These are phyloP conservation scores for Phytophthora pistaciae DNA, from an alignment of 352 stramenopile genomes.

Conservation along the genomic window DNA sequence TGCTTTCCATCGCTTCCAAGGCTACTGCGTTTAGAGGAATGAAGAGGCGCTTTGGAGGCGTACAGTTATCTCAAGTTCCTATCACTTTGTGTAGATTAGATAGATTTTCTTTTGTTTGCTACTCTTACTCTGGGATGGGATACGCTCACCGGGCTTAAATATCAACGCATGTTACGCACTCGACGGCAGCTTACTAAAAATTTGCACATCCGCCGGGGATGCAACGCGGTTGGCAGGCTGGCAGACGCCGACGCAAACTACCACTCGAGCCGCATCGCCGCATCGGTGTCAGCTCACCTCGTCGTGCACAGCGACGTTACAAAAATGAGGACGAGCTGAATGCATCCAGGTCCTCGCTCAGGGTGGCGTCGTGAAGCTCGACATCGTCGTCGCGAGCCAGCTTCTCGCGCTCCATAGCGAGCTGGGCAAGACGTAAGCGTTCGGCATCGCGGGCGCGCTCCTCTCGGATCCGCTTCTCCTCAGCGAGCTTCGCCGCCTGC, in stretches of 20 bases:
- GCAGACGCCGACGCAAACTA: slow-evolving; percentile 1
- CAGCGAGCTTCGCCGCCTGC: slow-evolving; percentile 45
- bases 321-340: slow-evolving; percentile 92
- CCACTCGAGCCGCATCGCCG: not conserved
- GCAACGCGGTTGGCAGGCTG: slow-evolving; percentile 9
- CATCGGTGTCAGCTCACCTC: slow-evolving; percentile 24
- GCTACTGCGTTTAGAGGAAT: not conserved
- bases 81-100: slow-evolving; percentile 39
- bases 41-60: slow-evolving; percentile 14
- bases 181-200: slow-evolving; percentile 37
- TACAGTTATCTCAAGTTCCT: not conserved
- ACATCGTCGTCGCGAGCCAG: slow-evolving; percentile 67
- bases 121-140: slow-evolving; percentile 31
- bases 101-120: slow-evolving; percentile 26
- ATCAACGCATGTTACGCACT: slow-evolving; percentile 49
- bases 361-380: slow-evolving; percentile 74
- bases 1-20: slow-evolving; percentile 46
- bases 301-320: slow-evolving; percentile 45
- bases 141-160: slow-evolving; percentile 43
- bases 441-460: slow-evolving; percentile 71
- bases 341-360: slow-evolving; percentile 84
- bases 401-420: slow-evolving; percentile 76
- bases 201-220: slow-evolving; percentile 31
- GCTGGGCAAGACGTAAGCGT: slow-evolving; percentile 56
- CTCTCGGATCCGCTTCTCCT: slow-evolving; percentile 66